These are phyloP conservation scores for Monosporascus sp. DNA, from an alignment of 2,329 filamentous ascomycete genomes.

Conservation along the genomic window DNA sequence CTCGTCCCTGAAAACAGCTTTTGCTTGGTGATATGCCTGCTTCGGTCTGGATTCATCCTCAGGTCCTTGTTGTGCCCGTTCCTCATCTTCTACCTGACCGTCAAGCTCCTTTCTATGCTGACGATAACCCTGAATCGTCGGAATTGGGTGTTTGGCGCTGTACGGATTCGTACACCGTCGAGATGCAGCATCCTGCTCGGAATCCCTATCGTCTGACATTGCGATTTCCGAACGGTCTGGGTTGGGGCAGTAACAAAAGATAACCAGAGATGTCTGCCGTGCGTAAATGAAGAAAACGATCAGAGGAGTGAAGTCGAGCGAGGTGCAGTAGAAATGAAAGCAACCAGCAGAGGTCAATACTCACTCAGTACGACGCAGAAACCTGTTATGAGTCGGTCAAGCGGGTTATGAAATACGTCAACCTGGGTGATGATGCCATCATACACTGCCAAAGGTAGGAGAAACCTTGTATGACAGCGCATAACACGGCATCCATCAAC, in stretches of 20 bases:
- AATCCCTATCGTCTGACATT: constrained; percentile 14
- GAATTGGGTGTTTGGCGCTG: constrained; percentile 27
- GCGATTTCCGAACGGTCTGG: not conserved
- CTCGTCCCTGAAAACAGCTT: constrained; percentile 31
- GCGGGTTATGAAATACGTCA: not conserved
- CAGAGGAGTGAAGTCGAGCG: not conserved
- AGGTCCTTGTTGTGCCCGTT: constrained; percentile 27
- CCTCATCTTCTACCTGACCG: constrained; percentile 30
- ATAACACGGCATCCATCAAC: no score
- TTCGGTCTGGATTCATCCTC: constrained; percentile 31
- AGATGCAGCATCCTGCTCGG: constrained; percentile 10
- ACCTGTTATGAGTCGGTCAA: not conserved
- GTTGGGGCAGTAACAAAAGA: no score
- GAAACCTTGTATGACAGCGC: not conserved
- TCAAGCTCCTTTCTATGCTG: constrained; percentile 42
- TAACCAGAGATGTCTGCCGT: not conserved
- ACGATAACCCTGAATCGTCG: constrained; percentile 44
- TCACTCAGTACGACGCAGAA: not conserved
- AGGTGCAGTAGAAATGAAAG: not conserved
- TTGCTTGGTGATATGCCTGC: constrained; percentile 30
- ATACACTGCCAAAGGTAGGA: not conserved
- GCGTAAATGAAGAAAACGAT: not conserved
- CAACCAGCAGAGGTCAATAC: not conserved
- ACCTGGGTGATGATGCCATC: not conserved
- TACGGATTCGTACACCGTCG: constrained; percentile 17